Evolutionary conservation across 2,329 filamentous ascomycete genomes (phyloP).

Genomic region (Ophiostoma populinum): DNA sequence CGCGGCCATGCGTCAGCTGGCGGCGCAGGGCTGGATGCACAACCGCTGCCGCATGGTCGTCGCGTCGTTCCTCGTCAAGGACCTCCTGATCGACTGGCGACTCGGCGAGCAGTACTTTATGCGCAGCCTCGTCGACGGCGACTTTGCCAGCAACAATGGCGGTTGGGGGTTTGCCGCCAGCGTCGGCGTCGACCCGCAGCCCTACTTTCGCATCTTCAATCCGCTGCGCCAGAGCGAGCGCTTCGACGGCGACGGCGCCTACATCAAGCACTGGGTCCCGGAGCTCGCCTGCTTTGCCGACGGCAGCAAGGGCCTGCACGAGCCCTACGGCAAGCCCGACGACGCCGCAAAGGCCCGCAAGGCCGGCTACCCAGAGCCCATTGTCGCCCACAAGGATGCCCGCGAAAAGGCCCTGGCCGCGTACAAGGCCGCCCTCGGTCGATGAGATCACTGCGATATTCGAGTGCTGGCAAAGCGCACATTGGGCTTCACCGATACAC

Average conservation of each 20-base stretch:
- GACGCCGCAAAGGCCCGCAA: constrained; percentile 40
- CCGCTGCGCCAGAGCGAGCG: constrained; percentile 71
- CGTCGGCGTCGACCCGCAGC: constrained; percentile 31
- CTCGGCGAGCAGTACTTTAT: constrained; percentile 71
- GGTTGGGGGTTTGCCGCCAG: constrained; percentile 34
- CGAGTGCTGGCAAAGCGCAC: too few relatives aligned
- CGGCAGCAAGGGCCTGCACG: constrained; percentile 55
- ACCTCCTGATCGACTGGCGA: constrained; percentile 69
- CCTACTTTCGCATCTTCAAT: constrained; percentile 85
- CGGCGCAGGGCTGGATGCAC: constrained; percentile 58
- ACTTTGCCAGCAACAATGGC: constrained; percentile 62
- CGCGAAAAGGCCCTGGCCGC: constrained; percentile 33
- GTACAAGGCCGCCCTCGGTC: too few relatives aligned
- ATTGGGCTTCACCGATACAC: too few relatives aligned
- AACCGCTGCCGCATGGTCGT: constrained; percentile 75
- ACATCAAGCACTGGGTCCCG: constrained; percentile 68
- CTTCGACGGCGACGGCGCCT: constrained; percentile 63
- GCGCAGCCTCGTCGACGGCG: constrained; percentile 62
- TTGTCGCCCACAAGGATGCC: constrained; percentile 56
- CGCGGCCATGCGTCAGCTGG: constrained; percentile 68
- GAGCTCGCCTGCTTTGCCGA: constrained; percentile 47
- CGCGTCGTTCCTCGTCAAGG: constrained; percentile 64
- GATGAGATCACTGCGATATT: too few relatives aligned
- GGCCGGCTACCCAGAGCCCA: constrained; percentile 54
- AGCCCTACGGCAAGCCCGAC: constrained; percentile 51